Evolutionary conservation across 495 filamentous ascomycete species (phyloP).

Genomic region (Hypoxylon fragiforme): DNA sequence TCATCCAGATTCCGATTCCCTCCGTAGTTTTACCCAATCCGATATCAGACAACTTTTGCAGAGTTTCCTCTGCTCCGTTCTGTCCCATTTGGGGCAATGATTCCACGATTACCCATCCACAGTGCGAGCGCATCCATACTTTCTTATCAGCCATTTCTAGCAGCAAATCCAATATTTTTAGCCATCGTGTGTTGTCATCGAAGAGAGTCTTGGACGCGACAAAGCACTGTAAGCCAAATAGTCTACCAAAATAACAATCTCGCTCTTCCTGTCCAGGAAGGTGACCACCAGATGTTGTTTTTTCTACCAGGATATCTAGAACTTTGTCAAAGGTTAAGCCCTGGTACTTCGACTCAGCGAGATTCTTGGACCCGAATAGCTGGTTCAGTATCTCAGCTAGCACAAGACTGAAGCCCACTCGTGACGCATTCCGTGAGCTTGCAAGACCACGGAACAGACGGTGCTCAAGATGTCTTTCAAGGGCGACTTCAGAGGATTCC

Average conservation of each 20-base stretch:
- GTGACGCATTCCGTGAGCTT: slow-evolving; percentile 84
- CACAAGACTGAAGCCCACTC: slow-evolving; percentile 88
- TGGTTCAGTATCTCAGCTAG: slow-evolving; percentile 78
- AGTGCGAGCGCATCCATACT: slow-evolving; percentile 86
- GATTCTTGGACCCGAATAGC: slow-evolving; percentile 54
- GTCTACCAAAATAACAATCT: slow-evolving; percentile 79
- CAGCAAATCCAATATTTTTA: slow-evolving; percentile 60
- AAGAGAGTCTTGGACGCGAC: slow-evolving; percentile 77
- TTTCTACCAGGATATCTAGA: slow-evolving; percentile 66
- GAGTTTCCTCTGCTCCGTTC: slow-evolving; percentile 59
- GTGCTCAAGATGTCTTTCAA: slow-evolving; percentile 57
- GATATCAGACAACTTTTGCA: slow-evolving; percentile 62
- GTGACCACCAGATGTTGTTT: slow-evolving; percentile 66
- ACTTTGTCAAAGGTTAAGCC: slow-evolving; percentile 58
- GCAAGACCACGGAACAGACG: slow-evolving; percentile 85
- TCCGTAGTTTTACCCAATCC: slow-evolving; percentile 77
- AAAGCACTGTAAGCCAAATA: slow-evolving; percentile 86
- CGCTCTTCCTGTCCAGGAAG: slow-evolving; percentile 78
- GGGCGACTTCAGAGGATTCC: slow-evolving; percentile 46
- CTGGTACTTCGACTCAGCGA: slow-evolving; percentile 48
- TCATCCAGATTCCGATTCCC: slow-evolving; percentile 86
- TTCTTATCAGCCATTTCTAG: slow-evolving; percentile 66
- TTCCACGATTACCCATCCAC: slow-evolving; percentile 70
- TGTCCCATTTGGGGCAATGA: slow-evolving; percentile 53
- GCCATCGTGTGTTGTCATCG: slow-evolving; percentile 60